Evolutionary conservation across 306 rosid genomes (phyloP), one percentile per base, ranked within the genome.

Genomic region (Cercis canadensis): DNA sequence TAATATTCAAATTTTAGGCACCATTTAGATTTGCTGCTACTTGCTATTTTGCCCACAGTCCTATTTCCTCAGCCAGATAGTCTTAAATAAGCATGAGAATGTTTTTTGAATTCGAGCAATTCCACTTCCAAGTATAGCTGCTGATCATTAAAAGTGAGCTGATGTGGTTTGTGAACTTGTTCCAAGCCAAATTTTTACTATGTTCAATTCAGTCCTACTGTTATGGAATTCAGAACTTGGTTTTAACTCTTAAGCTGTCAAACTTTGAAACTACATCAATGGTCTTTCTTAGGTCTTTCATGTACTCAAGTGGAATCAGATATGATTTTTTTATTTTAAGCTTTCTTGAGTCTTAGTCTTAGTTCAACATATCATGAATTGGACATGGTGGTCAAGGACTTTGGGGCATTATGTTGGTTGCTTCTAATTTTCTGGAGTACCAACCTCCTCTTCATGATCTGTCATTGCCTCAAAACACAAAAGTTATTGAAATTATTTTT

Each of bases 91-190:
- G 19, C 54, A n/a, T 44, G 57, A 46, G 55, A 33, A 29, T 46
- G 32, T 8, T 51, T 24, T 24, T 24, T 3, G 29, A 24, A 24
- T 24, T 24, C 29, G 29, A 24, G 29, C 29, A 24, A 24, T 24
- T 24, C 29, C 29, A 24, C 29, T 24, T 24, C 29, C 3, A 3
- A 3, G 29, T 24, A 24, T 3, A 24, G 29, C 29, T 13, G 39
- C 15, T 41, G 41, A 52, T 52, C 64, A 51, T 51, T 46, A 52
- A 18, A 21, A 53, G 72, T 37, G 68, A 61, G 36, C 21, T 79
- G 49, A 37, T 49, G 15, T 67, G 47, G 47, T 21, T 3, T 52
- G 19, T 7, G 54, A 50, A 11, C 12, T 17, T 15, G 24, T 33
- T 24, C 29, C 29, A 24, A 3, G 11, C 58, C 51, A 53, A 13